phyloP scores from a whole-genome alignment of 2,329 filamentous ascomycete species.

The Scedosporium dehoogii region DNA sequence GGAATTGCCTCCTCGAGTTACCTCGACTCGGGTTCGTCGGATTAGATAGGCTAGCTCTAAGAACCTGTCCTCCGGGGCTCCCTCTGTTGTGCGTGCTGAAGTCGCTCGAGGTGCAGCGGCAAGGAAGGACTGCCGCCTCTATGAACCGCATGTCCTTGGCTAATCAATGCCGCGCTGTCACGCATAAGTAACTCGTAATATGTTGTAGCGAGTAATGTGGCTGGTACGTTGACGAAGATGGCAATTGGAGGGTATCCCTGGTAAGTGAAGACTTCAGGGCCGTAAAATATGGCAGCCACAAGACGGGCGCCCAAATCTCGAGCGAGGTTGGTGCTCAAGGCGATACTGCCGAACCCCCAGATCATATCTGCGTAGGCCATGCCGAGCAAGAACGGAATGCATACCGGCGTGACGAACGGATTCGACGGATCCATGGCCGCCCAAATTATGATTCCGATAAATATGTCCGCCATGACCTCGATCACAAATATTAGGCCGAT shows the following conservation, averaged over 20 bases:
- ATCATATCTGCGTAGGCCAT: conserved; percentile 42
- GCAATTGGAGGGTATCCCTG: conserved; percentile 38
- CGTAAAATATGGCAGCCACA: conserved; percentile 44
- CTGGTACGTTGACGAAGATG: conserved; percentile 46
- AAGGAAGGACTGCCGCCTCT: conserved; percentile 41
- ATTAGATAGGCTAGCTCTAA: no score
- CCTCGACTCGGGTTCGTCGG: no score
- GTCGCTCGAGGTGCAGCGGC: conserved; percentile 27
- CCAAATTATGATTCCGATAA: conserved; percentile 49
- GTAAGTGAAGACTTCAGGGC: conserved; percentile 16
- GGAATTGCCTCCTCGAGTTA: no score
- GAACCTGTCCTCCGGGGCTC: no score
- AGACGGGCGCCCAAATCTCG: conserved; percentile 49
- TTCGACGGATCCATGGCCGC: conserved; percentile 47
- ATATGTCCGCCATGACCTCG: conserved; percentile 48
- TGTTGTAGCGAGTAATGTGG: conserved; percentile 42
- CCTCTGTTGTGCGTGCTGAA: not conserved
- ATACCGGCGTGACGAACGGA: conserved; percentile 39
- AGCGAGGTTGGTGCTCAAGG: conserved; percentile 46
- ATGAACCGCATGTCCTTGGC: conserved; percentile 36
- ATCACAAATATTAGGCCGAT: conserved; percentile 47
- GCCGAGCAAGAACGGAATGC: conserved; percentile 44
- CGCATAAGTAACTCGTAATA: conserved; percentile 47
- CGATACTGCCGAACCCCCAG: conserved; percentile 46
- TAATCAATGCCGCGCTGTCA: conserved; percentile 41